Evolutionary conservation across 176 grass and related monocot genomes (phyloP).

Genomic region (Carex kokanica): DNA sequence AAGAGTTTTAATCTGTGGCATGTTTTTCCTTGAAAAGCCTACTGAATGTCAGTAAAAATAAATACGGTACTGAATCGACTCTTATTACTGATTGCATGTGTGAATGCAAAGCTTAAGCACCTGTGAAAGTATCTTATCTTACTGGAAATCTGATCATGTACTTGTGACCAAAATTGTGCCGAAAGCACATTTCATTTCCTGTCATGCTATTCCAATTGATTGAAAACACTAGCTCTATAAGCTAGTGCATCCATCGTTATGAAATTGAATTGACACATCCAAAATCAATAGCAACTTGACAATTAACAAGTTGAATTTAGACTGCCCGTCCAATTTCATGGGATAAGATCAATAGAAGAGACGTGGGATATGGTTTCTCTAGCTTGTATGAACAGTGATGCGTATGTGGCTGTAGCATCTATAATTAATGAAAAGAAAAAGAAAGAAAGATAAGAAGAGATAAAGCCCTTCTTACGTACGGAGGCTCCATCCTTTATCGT

Average conservation of each 20-base stretch:
- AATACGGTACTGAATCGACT: conserved; percentile 3
- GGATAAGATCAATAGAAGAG: conserved; percentile 23
- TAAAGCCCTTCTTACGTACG: conserved; percentile 16
- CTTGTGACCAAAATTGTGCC: conserved; percentile 16
- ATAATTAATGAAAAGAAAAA: too few relatives aligned
- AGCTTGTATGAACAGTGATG: background rate
- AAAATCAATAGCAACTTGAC: conserved; percentile 16
- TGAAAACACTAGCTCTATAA: conserved; percentile 27
- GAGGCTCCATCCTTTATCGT: background rate
- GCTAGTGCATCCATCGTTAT: conserved; percentile 26
- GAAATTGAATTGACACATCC: conserved; percentile 19
- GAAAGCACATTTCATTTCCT: conserved; percentile 14
- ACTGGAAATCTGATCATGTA: conserved; percentile 5
- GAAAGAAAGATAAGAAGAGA: conserved; percentile 12
- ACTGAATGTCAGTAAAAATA: conserved; percentile 6
- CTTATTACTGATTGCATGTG: background rate
- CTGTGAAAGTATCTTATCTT: conserved; percentile 17
- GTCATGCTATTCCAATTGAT: conserved; percentile 6
- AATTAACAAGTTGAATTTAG: background rate
- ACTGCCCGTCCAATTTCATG: conserved; percentile 12
- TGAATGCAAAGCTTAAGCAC: background rate
- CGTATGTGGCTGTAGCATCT: conserved; percentile 20
- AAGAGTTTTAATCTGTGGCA: background rate
- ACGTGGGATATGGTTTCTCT: background rate
- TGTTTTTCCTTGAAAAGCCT: background rate